Conservation (phyloP, 257 asterid genomes). For the Gardenia jasminoides region DNA sequence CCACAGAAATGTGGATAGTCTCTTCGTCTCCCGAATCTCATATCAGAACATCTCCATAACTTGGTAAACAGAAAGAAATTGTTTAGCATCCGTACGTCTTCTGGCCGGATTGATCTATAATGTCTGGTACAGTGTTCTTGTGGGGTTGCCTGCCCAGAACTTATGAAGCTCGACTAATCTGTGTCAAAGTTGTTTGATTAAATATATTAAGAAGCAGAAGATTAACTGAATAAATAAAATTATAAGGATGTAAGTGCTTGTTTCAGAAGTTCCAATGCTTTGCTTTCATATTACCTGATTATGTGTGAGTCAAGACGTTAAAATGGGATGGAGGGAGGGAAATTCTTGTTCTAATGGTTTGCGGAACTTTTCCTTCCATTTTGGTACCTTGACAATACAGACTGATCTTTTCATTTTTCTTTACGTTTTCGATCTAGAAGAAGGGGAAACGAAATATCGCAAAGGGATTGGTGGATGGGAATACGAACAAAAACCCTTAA, state of each 20-base stretch:
- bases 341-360: neutral
- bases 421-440: too few species aligned
- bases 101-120: neutral
- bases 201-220: slow-evolving; percentile 17
- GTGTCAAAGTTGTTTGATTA: slow-evolving; percentile 15
- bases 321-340: neutral
- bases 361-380: neutral
- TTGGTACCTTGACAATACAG: neutral
- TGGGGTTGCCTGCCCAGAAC: slow-evolving; percentile 19
- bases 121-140: slow-evolving; percentile 16
- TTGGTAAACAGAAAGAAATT: slow-evolving; percentile 7
- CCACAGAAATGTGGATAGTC: neutral
- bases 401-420: neutral
- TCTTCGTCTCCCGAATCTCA: slow-evolving; percentile 6
- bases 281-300: neutral
- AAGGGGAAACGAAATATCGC: too few species aligned
- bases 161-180: slow-evolving; percentile 17
- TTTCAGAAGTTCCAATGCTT: neutral
- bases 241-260: neutral
- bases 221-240: slow-evolving; percentile 19
- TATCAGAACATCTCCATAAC: neutral
- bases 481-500: neutral
- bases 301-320: too few species aligned
- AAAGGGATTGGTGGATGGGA: too few species aligned
- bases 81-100: slow-evolving; percentile 1